Percentiles rank a stretch among this genome's conserved stretches.
Evolutionary conservation across 768 basidiomycete species (phyloP).

Genomic region (Kondoa subrosea): DNA sequence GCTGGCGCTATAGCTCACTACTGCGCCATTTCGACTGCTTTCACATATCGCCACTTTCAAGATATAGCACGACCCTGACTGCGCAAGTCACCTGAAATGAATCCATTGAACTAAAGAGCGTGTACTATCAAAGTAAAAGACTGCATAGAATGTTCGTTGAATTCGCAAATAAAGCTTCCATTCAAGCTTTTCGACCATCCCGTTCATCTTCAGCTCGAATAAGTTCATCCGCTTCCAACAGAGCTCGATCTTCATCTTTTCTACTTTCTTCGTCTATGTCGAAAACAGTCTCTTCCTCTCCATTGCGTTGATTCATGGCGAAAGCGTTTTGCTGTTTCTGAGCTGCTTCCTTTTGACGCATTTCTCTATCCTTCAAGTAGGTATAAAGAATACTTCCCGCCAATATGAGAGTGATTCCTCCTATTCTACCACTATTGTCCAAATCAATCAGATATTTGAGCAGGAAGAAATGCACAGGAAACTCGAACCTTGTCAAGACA

Average conservation of each 20-base stretch:
- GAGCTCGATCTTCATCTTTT: background rate
- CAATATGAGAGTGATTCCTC: conserved; percentile 65
- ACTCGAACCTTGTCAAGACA: conserved; percentile 53
- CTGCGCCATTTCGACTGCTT: background rate
- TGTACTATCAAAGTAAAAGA: no score
- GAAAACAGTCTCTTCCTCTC: background rate
- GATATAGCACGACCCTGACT: no score
- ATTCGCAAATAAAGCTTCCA: no score
- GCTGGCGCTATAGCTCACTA: background rate
- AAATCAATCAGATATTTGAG: conserved; percentile 11
- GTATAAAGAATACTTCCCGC: conserved; percentile 61
- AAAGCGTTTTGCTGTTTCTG: background rate
- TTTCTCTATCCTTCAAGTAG: conserved; percentile 23
- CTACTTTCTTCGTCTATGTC: background rate
- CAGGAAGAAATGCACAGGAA: background rate
- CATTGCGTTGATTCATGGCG: background rate
- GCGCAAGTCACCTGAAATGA: no score
- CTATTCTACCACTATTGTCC: conserved; percentile 50
- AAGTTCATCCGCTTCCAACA: conserved; percentile 5
- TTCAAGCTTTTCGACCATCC: no score
- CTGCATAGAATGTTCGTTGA: no score
- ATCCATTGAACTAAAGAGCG: no score
- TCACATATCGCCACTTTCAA: background rate
- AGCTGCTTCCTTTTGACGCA: conserved; percentile 30
- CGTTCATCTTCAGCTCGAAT: conserved; percentile 1